phyloP scores from a whole-genome alignment of 1,284 basidiomycete species.

The Cryptococcus amylolentus region DNA sequence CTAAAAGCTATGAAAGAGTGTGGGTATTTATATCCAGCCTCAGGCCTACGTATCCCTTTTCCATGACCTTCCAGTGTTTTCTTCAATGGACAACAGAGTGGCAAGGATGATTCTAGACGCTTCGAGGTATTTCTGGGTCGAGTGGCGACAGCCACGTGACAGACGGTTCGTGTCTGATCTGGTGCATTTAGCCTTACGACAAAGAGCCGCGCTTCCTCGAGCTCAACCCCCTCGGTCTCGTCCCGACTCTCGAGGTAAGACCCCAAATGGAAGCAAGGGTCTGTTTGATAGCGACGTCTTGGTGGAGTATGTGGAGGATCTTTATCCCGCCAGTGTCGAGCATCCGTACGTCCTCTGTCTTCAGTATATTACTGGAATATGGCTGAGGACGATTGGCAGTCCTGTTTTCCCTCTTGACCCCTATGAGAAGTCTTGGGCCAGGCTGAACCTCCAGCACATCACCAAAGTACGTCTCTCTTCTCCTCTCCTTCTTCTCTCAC shows the following conservation, averaged over 20 bases:
- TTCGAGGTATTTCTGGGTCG: no score
- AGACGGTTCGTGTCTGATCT: background rate
- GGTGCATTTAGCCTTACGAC: conserved; percentile 19
- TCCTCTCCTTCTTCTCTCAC: background rate
- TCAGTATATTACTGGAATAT: background rate
- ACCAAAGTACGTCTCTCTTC: conserved; percentile 16
- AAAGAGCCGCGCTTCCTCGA: conserved; percentile 20
- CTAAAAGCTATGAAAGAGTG: no score
- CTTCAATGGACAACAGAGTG: no score
- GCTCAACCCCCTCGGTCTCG: conserved; percentile 20
- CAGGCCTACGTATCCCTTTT: no score
- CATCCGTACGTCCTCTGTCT: conserved; percentile 16
- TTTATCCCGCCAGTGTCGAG: conserved; percentile 15
- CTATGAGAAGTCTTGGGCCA: conserved; percentile 21
- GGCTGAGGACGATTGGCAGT: background rate
- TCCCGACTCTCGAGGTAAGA: conserved; percentile 18
- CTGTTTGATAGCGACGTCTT: conserved; percentile 22
- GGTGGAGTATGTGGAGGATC: conserved; percentile 21
- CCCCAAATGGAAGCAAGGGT: conserved; percentile 7
- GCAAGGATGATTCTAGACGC: no score
- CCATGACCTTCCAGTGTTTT: no score
- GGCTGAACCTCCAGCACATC: conserved; percentile 24
- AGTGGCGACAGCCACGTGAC: no score
- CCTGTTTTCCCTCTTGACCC: conserved; percentile 18
- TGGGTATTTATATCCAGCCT: no score